Conservation (phyloP, 208 protist species). For the Trypanosoma caninum region DNA sequence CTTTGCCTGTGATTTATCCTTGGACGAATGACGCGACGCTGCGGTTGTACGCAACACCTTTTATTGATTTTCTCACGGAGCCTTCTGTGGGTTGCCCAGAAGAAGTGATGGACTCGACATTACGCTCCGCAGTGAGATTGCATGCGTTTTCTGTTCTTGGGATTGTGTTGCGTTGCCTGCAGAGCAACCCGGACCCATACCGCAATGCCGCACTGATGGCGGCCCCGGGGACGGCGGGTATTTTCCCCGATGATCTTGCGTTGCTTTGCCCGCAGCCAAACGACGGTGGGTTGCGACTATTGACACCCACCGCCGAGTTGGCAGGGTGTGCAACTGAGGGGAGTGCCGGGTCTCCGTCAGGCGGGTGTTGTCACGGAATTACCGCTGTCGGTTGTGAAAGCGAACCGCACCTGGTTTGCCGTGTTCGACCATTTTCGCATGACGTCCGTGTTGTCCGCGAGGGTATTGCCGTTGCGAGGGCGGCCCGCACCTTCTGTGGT, state of each 20-base stretch:
- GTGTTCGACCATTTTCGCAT: slow-evolving; percentile 18
- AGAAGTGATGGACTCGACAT: neutral
- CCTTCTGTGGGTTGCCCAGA: slow-evolving; percentile 3
- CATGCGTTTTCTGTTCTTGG: slow-evolving; percentile 33
- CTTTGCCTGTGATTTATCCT: slow-evolving; percentile 68
- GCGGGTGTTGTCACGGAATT: neutral
- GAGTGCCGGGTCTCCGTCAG: neutral
- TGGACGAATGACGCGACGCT: slow-evolving; percentile 65
- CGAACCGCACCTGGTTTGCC: neutral
- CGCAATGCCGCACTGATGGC: slow-evolving; percentile 71
- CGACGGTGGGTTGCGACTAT: neutral
- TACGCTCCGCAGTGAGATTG: slow-evolving; percentile 18
- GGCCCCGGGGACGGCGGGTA: slow-evolving; percentile 31
- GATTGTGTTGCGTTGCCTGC: slow-evolving; percentile 70
- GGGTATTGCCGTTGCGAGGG: slow-evolving; percentile 47
- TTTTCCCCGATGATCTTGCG: slow-evolving; percentile 52
- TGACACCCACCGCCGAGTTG: neutral
- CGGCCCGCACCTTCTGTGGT: slow-evolving; percentile 37
- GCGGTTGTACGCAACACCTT: slow-evolving; percentile 41
- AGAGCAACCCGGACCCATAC: slow-evolving; percentile 70
- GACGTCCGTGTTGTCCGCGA: slow-evolving; percentile 57
- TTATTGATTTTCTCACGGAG: slow-evolving; percentile 49
- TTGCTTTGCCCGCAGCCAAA: slow-evolving; percentile 1
- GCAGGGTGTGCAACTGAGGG: neutral
- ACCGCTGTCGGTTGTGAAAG: neutral